A percentile compares a stretch with the other conserved stretches of the same genome.
Evolutionary conservation across 306 rosid species (phyloP).

Genomic region (Inga oerstediana): DNA sequence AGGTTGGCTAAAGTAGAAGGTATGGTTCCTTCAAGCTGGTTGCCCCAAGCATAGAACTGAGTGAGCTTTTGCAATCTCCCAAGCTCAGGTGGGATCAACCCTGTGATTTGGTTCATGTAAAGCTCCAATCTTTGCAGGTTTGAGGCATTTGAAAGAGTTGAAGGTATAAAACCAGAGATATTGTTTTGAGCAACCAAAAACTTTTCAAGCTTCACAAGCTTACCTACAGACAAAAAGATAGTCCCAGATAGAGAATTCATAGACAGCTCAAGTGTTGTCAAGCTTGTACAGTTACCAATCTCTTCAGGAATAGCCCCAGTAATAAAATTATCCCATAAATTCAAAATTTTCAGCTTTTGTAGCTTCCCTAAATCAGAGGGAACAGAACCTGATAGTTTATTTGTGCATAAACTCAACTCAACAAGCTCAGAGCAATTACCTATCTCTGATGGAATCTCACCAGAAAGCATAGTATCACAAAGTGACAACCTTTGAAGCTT

Average conservation of each 20-base stretch:
- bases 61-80: conserved; percentile 49
- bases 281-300: conserved; percentile 61
- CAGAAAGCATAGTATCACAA: conserved; percentile 61
- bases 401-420: conserved; percentile 50
- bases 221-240: conserved; percentile 50
- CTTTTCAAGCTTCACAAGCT: conserved; percentile 46
- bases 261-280: conserved; percentile 58
- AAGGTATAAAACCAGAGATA: conserved; percentile 59
- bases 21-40: conserved; percentile 69
- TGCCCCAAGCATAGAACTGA: conserved; percentile 59
- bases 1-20: conserved; percentile 50
- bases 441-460: conserved; percentile 61
- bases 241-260: conserved; percentile 56
- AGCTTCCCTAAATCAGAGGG: conserved; percentile 63
- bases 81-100: conserved; percentile 59
- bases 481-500: conserved; percentile 58
- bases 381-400: conserved; percentile 58
- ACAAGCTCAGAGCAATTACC: conserved; percentile 70
- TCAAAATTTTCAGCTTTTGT: conserved; percentile 50
- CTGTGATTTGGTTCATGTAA: conserved; percentile 58
- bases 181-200: conserved; percentile 59
- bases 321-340: conserved; percentile 57
- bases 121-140: conserved; percentile 53
- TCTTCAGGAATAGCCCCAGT: conserved; percentile 57
- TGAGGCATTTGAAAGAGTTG: conserved; percentile 48